Conservation (phyloP, 371 early-diverging fungal species). For the Neoconidiobolus thromboides region DNA sequence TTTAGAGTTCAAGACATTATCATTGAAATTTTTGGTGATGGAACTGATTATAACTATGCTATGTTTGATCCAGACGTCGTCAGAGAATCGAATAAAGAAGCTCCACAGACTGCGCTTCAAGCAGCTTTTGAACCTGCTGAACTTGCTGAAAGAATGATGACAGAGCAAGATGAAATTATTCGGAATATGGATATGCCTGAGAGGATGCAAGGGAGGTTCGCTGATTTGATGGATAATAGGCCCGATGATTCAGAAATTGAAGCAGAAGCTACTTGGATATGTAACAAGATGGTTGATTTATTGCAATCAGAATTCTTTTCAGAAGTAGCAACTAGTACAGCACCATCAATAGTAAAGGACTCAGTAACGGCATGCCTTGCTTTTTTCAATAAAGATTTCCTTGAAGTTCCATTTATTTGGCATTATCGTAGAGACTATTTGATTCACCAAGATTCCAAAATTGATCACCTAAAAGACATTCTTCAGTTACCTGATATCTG, state of each 20-base stretch:
- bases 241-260: not conserved
- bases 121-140: constrained; percentile 86
- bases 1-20: constrained; percentile 13
- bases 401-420: constrained; percentile 84
- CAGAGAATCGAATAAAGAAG: constrained; percentile 10
- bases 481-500: constrained; percentile 58
- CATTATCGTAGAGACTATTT: constrained; percentile 74
- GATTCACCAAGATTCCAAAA: constrained; percentile 21
- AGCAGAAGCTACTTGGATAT: not conserved
- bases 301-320: not conserved
- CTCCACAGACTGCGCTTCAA: not conserved
- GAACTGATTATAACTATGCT: constrained; percentile 75
- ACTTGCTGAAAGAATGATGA: constrained; percentile 72
- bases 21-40: constrained; percentile 80
- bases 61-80: constrained; percentile 15
- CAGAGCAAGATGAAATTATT: constrained; percentile 78
- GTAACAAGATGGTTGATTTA: not conserved
- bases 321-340: not conserved
- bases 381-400: constrained; percentile 47
- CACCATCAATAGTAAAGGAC: not conserved
- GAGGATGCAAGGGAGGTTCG: constrained; percentile 38
- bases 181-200: constrained; percentile 80
- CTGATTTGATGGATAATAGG: no score
- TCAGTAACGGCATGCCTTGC: constrained; percentile 31
- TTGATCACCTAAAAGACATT: constrained; percentile 13